phyloP scores from a whole-genome alignment of 2,329 filamentous ascomycete species.

The Leptographium galeiforme region DNA sequence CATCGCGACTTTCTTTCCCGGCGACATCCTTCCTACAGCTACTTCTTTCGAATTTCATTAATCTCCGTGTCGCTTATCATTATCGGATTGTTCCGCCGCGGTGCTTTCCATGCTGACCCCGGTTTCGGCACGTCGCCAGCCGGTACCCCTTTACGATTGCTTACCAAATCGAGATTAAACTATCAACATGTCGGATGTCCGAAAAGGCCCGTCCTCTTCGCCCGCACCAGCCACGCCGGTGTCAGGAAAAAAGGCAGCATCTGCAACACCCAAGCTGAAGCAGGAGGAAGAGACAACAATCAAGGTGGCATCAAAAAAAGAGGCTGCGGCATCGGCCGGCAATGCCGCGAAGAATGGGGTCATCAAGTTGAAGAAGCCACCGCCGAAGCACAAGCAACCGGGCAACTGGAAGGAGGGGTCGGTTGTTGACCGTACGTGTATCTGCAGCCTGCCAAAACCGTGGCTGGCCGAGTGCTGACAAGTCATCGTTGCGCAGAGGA shows the following conservation, averaged over 20 bases:
- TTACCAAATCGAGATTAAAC: not conserved
- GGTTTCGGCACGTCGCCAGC: not conserved
- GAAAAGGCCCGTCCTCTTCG: constrained; percentile 16
- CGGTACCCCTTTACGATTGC: not conserved
- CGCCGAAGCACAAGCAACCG: constrained; percentile 49
- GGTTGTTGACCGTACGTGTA: constrained; percentile 42
- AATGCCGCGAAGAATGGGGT: constrained; percentile 24
- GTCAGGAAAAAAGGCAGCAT: constrained; percentile 4
- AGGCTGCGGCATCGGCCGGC: constrained; percentile 15
- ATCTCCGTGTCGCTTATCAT: no score
- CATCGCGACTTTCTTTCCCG: no score
- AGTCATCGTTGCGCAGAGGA: constrained; percentile 20
- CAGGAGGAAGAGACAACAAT: constrained; percentile 45
- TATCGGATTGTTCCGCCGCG: no score
- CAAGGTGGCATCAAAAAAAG: constrained; percentile 48
- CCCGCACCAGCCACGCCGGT: constrained; percentile 8
- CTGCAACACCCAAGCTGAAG: constrained; percentile 21
- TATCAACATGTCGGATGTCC: constrained; percentile 16
- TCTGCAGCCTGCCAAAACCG: no score
- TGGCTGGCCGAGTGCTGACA: not conserved
- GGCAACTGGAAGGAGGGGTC: constrained; percentile 62
- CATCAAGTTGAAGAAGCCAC: constrained; percentile 50
- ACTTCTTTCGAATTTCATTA: no score
- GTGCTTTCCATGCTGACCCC: no score
- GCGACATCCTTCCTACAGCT: no score